A percentile compares a stretch with the other conserved stretches of the same genome.
phyloP scores from a whole-genome alignment of 768 basidiomycete genomes.

The Fistulinella prunicolor region DNA sequence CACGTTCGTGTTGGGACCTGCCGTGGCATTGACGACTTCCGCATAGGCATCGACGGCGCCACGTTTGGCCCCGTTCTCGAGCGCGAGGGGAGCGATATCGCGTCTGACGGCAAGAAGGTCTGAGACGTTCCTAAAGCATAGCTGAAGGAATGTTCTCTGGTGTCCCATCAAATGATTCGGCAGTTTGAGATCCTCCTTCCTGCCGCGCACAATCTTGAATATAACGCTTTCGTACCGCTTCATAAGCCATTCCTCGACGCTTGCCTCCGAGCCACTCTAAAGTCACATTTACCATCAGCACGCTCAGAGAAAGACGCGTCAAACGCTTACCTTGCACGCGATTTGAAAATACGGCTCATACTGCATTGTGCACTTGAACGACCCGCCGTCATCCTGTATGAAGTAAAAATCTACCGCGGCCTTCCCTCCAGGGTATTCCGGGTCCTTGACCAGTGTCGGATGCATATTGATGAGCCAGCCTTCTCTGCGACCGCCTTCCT shows the following conservation, averaged over 20 bases:
- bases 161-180: slow-evolving; percentile 99
- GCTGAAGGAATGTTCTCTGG: slow-evolving; percentile 80
- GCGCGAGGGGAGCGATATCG: slow-evolving; percentile 86
- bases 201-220: slow-evolving; percentile 69
- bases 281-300: neutral
- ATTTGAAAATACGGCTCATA: slow-evolving; percentile 97
- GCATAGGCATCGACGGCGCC: slow-evolving; percentile 97
- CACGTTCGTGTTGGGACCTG: slow-evolving; percentile 62
- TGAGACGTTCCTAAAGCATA: slow-evolving; percentile 90
- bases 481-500: slow-evolving; percentile 73
- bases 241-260: slow-evolving; percentile 92
- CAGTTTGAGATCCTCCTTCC: slow-evolving; percentile 91
- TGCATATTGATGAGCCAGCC: slow-evolving; percentile 99
- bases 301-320: slow-evolving; percentile 15
- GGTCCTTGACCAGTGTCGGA: slow-evolving; percentile 87
- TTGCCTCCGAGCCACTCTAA: slow-evolving; percentile 81
- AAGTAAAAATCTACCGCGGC: slow-evolving; percentile 97
- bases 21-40: slow-evolving; percentile 84
- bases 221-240: slow-evolving; percentile 91
- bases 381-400: slow-evolving; percentile 92
- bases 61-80: slow-evolving; percentile 87
- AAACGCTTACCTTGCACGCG: slow-evolving; percentile 78
- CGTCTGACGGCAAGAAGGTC: slow-evolving; percentile 86
- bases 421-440: slow-evolving; percentile 78
- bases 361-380: slow-evolving; percentile 91